phyloP scores from a whole-genome alignment of 2,329 filamentous ascomycete genomes.

The Plenodomus lindquistii region DNA sequence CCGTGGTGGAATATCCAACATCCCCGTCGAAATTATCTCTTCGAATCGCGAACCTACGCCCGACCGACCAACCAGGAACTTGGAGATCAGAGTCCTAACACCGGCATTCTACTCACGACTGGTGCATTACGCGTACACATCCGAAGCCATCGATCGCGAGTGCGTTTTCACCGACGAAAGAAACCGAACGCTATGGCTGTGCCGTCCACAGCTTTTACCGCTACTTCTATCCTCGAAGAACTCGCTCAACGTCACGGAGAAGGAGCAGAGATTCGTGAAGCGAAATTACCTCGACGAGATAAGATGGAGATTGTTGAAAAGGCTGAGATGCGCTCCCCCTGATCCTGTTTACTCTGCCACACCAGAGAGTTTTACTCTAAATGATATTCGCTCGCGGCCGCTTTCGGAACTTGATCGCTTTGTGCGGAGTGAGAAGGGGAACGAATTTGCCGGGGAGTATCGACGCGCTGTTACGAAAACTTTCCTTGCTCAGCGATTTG shows the following conservation, averaged over 20 bases:
- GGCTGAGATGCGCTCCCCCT: slow-evolving; percentile 47
- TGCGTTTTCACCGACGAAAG: slow-evolving; percentile 55
- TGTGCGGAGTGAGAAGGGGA: slow-evolving; percentile 23
- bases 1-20: slow-evolving; percentile 52
- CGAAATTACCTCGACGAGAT: slow-evolving; percentile 24
- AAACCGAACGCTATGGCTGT: slow-evolving; percentile 62
- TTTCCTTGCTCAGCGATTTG: slow-evolving; percentile 49
- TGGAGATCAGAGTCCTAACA: slow-evolving; percentile 64
- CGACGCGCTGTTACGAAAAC: slow-evolving; percentile 44
- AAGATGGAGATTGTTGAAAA: slow-evolving; percentile 45
- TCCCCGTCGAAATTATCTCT: slow-evolving; percentile 18
- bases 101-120: slow-evolving; percentile 71
- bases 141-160: slow-evolving; percentile 66
- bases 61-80: slow-evolving; percentile 31
- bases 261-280: not conserved
- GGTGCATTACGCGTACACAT: slow-evolving; percentile 63
- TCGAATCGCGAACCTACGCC: slow-evolving; percentile 22
- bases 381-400: slow-evolving; percentile 45
- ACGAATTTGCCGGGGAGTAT: slow-evolving; percentile 36
- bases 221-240: slow-evolving; percentile 20
- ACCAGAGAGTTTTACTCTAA: slow-evolving; percentile 15
- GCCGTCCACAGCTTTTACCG: slow-evolving; percentile 57
- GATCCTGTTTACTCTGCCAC: slow-evolving; percentile 42
- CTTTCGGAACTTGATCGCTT: slow-evolving; percentile 48
- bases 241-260: slow-evolving; percentile 43